These are phyloP conservation scores for Microcera coccophila DNA, from an alignment of 2,329 filamentous ascomycete genomes.

Conservation along the genomic window DNA sequence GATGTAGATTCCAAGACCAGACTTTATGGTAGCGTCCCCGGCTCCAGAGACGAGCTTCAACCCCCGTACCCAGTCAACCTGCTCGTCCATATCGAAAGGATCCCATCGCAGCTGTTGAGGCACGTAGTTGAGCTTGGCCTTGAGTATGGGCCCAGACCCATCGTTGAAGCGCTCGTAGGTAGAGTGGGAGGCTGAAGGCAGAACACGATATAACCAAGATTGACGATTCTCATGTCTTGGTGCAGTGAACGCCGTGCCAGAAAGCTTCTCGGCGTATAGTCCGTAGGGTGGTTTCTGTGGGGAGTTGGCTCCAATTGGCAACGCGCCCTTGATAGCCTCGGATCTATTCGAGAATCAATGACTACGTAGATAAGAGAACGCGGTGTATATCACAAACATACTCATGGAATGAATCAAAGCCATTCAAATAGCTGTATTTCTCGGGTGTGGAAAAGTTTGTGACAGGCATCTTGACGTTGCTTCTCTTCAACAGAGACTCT, in stretches of 20 bases:
- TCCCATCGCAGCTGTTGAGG: constrained; percentile 85
- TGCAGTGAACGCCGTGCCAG: constrained; percentile 68
- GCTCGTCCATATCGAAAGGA: constrained; percentile 68
- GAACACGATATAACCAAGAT: constrained; percentile 68
- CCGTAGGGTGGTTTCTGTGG: constrained; percentile 76
- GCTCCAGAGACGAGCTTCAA: constrained; percentile 73
- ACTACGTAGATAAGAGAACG: neutral
- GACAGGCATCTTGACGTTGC: constrained; percentile 49
- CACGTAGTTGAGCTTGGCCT: constrained; percentile 31
- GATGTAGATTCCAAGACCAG: constrained; percentile 74
- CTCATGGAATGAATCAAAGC: constrained; percentile 75
- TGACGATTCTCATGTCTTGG: constrained; percentile 66
- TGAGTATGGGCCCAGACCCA: neutral
- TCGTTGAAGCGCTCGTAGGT: neutral
- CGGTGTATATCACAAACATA: constrained; percentile 37
- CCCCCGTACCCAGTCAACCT: constrained; percentile 50
- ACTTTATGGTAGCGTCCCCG: constrained; percentile 74
- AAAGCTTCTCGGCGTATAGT: constrained; percentile 78
- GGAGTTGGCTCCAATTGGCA: constrained; percentile 73
- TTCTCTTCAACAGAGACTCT: too few species aligned
- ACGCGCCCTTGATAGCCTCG: constrained; percentile 73
- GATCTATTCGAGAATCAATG: constrained; percentile 46
- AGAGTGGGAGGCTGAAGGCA: constrained; percentile 58
- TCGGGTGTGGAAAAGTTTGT: constrained; percentile 47
- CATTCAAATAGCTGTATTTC: constrained; percentile 72